A percentile compares a stretch with the other conserved stretches of the same genome.
Evolutionary conservation across 1,284 basidiomycete species (phyloP).

Genomic region (Ustilago crameri): DNA sequence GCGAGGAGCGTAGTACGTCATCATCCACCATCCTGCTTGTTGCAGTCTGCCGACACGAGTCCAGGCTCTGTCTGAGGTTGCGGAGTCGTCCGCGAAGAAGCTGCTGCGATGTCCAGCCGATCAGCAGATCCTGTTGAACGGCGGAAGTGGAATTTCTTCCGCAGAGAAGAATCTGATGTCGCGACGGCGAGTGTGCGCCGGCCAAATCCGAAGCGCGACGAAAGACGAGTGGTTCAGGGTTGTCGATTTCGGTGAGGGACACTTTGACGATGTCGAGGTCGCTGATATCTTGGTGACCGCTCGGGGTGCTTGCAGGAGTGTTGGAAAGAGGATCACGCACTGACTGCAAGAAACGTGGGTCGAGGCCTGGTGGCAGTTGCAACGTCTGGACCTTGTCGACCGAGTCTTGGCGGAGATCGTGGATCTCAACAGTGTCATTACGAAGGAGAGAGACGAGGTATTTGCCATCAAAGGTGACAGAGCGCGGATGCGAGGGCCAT

Average conservation of each 20-base stretch:
- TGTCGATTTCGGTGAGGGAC: slow-evolving; percentile 8
- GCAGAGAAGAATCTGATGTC: slow-evolving; percentile 30
- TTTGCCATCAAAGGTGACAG: slow-evolving; percentile 48
- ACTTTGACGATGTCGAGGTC: slow-evolving; percentile 31
- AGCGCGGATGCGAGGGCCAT: slow-evolving; percentile 65
- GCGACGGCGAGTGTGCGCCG: slow-evolving; percentile 5
- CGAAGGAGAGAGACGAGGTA: slow-evolving; percentile 60
- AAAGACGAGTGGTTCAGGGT: slow-evolving; percentile 6
- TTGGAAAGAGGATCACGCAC: slow-evolving; percentile 4
- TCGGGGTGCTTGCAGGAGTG: not conserved
- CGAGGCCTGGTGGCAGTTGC: slow-evolving; percentile 46
- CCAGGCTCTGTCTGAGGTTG: slow-evolving; percentile 19
- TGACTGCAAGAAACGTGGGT: slow-evolving; percentile 54
- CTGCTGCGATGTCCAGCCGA: slow-evolving; percentile 25
- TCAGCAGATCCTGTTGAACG: slow-evolving; percentile 26
- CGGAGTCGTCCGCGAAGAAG: slow-evolving; percentile 27
- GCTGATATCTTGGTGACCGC: not conserved
- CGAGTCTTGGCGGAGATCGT: slow-evolving; percentile 36
- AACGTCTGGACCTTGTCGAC: slow-evolving; percentile 46
- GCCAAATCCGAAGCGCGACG: slow-evolving; percentile 13
- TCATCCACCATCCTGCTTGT: not conserved
- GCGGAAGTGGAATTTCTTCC: slow-evolving; percentile 35
- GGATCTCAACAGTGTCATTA: slow-evolving; percentile 62
- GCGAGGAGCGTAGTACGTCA: slow-evolving; percentile 4
- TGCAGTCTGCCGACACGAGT: slow-evolving; percentile 5